Base-by-base conservation (phyloP, 1,284 basidiomycete genomes). In the Cutaneotrichosporon daszewskae region DNA sequence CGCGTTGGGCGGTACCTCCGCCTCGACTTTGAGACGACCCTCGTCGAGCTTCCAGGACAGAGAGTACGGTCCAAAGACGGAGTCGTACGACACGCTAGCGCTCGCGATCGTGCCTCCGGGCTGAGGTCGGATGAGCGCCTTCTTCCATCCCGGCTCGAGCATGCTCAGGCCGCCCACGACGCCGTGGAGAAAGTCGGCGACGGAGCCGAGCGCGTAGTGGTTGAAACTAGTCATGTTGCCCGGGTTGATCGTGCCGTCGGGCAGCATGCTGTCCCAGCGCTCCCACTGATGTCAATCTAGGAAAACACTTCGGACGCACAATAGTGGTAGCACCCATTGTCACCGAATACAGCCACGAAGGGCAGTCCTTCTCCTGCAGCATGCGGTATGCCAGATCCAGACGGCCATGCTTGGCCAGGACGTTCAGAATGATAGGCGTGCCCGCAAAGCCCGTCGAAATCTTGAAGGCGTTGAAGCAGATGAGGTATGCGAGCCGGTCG, bases 161-260 rank as follows among this genome's bases (percentile, higher is more conserved):
- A 58, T 50, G 2, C 51, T 29, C 2, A 70, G 44, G 24, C 68
- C 68, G 13, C 60, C 68, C n/a, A 68, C 49, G 14, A 36, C 44
- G 6, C 18, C 16, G 47, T 70, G 62, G 48, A 70, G 43, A 46
- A 67, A 68, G 3, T 40, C 26, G 0, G 63, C 64, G n/a, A 66
- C 64, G 5, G 60, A 38, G 3, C 68, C 68, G 9, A 70, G 51
- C 4, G 68, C 66, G 46, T 66, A 70, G 36, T 70, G 68, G 46
- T 70, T 70, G 53, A 70, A 67, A 0, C 53, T 57, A 0, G 68
- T 70, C 68, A 70, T 70, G 33, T 67, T 53, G 19, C 47, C 47
- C 1, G 57, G 57, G 40, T 66, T 66, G 45, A 66, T 61, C 1
- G 37, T 40, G 3, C 62, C 62, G 38, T 62, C 55, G 5, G 56